These are phyloP conservation scores for Malassezia restricta DNA, from an alignment of 1,284 basidiomycete genomes.

Conservation along the genomic window DNA sequence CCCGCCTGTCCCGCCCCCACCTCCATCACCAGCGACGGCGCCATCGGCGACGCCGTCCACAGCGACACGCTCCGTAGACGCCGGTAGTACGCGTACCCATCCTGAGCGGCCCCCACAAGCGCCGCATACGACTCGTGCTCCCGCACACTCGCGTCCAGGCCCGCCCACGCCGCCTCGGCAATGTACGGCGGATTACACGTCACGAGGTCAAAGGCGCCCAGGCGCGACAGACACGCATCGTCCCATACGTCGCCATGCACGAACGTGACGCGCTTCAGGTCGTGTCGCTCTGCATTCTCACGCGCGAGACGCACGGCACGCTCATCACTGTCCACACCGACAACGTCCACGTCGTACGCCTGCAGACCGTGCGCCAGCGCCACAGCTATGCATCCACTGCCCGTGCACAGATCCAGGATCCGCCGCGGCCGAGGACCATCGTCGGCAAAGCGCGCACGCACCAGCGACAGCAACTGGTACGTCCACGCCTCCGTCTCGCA, in stretches of 20 bases:
- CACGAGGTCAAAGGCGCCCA: constrained; percentile 56
- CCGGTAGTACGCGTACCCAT: constrained; percentile 13
- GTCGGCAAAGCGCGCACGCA: background rate
- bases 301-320: background rate
- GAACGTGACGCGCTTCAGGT: background rate
- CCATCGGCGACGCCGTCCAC: background rate
- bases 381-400: constrained; percentile 12
- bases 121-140: constrained; percentile 68
- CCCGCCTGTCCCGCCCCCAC: constrained; percentile 10
- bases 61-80: constrained; percentile 2
- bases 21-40: constrained; percentile 1
- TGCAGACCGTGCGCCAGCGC: constrained; percentile 2
- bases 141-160: constrained; percentile 53
- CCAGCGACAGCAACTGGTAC: background rate
- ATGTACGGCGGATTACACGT: constrained; percentile 93
- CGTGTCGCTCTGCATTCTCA: background rate
- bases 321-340: constrained; percentile 6
- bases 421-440: background rate
- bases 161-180: constrained; percentile 53
- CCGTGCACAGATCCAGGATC: constrained; percentile 14
- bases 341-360: background rate
- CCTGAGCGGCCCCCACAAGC: constrained; percentile 57
- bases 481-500: constrained; percentile 15
- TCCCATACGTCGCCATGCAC: background rate
- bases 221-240: background rate